Evolutionary conservation across 179 eudicot genomes (phyloP).

Genomic region (Kewa caespitosa): DNA sequence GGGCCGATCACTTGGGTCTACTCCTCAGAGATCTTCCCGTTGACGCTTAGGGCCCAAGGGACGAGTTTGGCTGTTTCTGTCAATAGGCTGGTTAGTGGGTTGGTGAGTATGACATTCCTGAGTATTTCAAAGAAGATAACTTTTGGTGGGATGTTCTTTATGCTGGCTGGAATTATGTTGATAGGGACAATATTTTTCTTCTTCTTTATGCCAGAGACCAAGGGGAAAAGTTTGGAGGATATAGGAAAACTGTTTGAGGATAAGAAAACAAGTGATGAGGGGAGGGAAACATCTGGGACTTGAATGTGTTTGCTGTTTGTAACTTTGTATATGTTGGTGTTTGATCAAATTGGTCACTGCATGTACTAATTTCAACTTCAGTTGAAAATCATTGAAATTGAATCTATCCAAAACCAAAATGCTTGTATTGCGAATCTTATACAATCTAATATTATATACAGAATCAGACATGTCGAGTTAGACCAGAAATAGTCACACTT

Average conservation of each 20-base stretch:
- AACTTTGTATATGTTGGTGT: neutral
- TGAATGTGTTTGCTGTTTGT: conserved; percentile 20
- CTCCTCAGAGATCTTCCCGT: conserved; percentile 84
- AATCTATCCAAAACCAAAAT: no score
- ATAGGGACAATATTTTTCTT: conserved; percentile 57
- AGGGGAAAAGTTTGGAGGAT: conserved; percentile 81
- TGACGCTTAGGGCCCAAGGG: conserved; percentile 79
- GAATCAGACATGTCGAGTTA: no score
- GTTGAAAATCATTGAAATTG: neutral
- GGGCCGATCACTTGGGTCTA: conserved; percentile 97
- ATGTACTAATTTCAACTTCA: neutral
- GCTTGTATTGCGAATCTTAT: no score
- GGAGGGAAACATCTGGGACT: conserved; percentile 17
- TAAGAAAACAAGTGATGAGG: conserved; percentile 38
- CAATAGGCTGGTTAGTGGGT: conserved; percentile 83
- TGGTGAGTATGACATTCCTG: conserved; percentile 80
- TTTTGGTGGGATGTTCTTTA: conserved; percentile 76
- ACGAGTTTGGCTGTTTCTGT: conserved; percentile 73
- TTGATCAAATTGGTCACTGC: neutral
- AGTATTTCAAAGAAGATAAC: conserved; percentile 48
- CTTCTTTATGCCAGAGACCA: conserved; percentile 77
- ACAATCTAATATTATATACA: no score
- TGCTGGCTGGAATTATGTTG: conserved; percentile 62
- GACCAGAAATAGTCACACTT: no score
- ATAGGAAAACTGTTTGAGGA: conserved; percentile 69